Conservation (phyloP, 1,284 basidiomycete species). For the Papiliotrema flavescens region DNA sequence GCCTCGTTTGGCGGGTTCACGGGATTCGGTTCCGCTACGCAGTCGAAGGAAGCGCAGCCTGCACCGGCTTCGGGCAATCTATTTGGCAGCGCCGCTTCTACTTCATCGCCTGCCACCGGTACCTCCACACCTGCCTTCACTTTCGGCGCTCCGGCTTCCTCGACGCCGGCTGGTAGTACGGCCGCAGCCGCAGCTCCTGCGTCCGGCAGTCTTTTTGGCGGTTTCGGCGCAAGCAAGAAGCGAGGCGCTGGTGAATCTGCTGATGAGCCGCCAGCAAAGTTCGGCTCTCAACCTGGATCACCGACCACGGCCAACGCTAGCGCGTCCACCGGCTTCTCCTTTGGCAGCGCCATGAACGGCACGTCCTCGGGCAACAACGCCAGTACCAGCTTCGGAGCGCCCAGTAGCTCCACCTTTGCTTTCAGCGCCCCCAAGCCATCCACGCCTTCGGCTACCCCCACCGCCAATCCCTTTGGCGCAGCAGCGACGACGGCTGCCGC, state of each 20-base stretch:
- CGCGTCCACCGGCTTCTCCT: conserved; percentile 5
- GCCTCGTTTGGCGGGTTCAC: conserved; percentile 9
- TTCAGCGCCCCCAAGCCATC: not conserved
- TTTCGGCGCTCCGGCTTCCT: conserved; percentile 16
- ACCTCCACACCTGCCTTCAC: conserved; percentile 9
- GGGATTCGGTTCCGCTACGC: not conserved
- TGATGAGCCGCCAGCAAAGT: not conserved
- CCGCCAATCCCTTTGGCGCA: not conserved
- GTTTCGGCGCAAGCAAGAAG: no score
- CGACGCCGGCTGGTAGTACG: not conserved
- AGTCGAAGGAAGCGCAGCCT: conserved; percentile 1
- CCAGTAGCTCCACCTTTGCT: not conserved
- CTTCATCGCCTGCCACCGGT: conserved; percentile 1
- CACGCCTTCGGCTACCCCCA: not conserved
- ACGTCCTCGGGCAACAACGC: not conserved
- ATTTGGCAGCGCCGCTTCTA: no score
- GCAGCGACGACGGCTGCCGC: not conserved
- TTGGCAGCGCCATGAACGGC: conserved; percentile 1
- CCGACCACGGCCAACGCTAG: no score
- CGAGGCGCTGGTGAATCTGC: not conserved
- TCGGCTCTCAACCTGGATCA: no score
- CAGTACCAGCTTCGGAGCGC: not conserved
- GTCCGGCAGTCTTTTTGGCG: no score
- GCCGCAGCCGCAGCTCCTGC: not conserved
- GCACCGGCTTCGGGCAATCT: no score